Evolutionary conservation across 345 rosid species (phyloP).

Genomic region (Sisymbrium irio): DNA sequence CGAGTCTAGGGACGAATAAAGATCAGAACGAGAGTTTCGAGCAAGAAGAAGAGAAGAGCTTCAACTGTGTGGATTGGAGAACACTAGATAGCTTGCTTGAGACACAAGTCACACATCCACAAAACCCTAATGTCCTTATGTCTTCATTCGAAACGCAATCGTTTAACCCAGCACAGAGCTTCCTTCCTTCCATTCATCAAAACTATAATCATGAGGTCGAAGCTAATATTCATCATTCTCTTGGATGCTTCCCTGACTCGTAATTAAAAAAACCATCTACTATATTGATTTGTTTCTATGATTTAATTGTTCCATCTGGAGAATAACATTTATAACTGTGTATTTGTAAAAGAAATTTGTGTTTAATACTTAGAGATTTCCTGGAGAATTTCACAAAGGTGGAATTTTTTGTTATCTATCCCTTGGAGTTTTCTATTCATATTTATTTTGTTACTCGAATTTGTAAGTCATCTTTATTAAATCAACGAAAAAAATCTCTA

Average conservation of each 20-base stretch:
- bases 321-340: conserved; percentile 35
- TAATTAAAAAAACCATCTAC: conserved; percentile 26
- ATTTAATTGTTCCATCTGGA: conserved; percentile 36
- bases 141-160: conserved; percentile 30
- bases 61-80: conserved; percentile 59
- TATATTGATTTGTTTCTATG: conserved; percentile 34
- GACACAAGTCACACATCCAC: conserved; percentile 39
- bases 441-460: not conserved
- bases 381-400: conserved; percentile 33
- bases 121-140: conserved; percentile 19
- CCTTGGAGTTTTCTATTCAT: not conserved
- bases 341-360: conserved; percentile 29
- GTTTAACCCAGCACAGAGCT: conserved; percentile 20
- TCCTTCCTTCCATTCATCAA: conserved; percentile 38
- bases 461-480: not conserved
- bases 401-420: conserved; percentile 6
- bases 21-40: conserved; percentile 46
- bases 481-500: not conserved
- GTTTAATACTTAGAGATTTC: conserved; percentile 17
- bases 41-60: conserved; percentile 41
- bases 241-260: conserved; percentile 64
- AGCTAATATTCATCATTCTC: conserved; percentile 43
- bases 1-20: conserved; percentile 43
- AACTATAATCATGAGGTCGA: conserved; percentile 34
- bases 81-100: conserved; percentile 54